phyloP scores from a whole-genome alignment of 2,329 filamentous ascomycete genomes.

The Mycosphaerella sp. region DNA sequence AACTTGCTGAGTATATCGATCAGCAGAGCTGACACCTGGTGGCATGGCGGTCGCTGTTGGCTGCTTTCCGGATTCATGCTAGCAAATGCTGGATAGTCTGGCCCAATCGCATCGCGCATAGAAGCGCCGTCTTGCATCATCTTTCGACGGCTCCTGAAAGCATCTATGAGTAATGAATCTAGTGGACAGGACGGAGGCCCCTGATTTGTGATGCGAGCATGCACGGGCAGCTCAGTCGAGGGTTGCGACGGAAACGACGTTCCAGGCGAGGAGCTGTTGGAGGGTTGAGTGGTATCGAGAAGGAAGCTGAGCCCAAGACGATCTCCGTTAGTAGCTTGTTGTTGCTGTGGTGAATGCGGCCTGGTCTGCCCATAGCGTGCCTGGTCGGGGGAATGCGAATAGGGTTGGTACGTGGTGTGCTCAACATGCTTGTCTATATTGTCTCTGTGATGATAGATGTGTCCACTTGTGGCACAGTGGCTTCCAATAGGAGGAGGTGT shows the following conservation, averaged over 20 bases:
- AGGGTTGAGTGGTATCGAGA: constrained; percentile 43
- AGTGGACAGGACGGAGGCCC: constrained; percentile 66
- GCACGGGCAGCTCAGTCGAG: constrained; percentile 24
- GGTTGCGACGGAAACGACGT: constrained; percentile 9
- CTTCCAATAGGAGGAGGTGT: constrained; percentile 9
- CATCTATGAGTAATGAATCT: constrained; percentile 73
- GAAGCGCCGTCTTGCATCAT: constrained; percentile 61
- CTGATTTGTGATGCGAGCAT: constrained; percentile 46
- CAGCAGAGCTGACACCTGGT: constrained; percentile 77
- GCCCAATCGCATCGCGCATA: constrained; percentile 62
- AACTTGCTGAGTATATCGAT: constrained; percentile 82
- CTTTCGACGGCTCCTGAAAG: constrained; percentile 62
- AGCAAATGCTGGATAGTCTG: constrained; percentile 71
- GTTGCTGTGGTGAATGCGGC: constrained; percentile 1
- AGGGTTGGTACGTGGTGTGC: background rate
- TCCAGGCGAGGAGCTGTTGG: constrained; percentile 11
- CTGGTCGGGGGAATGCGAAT: background rate
- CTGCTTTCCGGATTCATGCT: constrained; percentile 58
- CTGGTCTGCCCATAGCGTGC: background rate
- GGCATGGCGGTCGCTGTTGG: constrained; percentile 39
- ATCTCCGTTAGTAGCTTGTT: constrained; percentile 1
- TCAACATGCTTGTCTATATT: background rate
- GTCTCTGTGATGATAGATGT: constrained; percentile 9
- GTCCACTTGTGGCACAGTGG: constrained; percentile 1
- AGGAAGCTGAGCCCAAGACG: constrained; percentile 56